Evolutionary conservation across 2,329 filamentous ascomycete species (phyloP).

Genomic region (Fusarium coffeatum): DNA sequence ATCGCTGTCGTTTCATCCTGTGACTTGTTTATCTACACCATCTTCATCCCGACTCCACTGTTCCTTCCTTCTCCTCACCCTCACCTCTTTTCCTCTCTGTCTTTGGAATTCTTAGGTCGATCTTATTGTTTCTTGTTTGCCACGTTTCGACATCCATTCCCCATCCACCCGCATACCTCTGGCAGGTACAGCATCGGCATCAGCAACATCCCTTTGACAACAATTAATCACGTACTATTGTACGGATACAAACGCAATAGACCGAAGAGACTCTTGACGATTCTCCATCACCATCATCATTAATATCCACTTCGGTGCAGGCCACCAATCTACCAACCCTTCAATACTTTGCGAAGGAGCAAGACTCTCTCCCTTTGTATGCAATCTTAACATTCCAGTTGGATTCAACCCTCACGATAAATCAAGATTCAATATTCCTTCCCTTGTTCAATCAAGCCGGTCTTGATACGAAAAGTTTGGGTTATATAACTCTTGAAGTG

Average conservation of each 20-base stretch:
- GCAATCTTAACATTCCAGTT: constrained; percentile 41
- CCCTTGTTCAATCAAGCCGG: constrained; percentile 42
- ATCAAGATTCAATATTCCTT: constrained; percentile 40
- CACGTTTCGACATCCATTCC: constrained; percentile 34
- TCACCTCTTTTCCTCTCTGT: neutral
- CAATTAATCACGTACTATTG: constrained; percentile 23
- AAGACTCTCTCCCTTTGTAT: constrained; percentile 44
- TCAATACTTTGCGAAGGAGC: constrained; percentile 39
- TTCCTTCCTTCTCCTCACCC: neutral
- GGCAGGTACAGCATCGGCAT: constrained; percentile 32
- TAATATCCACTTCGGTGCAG: constrained; percentile 34
- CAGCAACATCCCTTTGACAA: constrained; percentile 32
- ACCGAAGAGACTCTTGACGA: constrained; percentile 33
- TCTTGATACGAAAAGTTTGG: constrained; percentile 35
- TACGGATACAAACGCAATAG: neutral
- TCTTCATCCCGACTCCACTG: constrained; percentile 27
- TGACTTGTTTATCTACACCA: constrained; percentile 14
- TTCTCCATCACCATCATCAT: constrained; percentile 20
- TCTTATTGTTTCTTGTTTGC: constrained; percentile 34
- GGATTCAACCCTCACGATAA: constrained; percentile 28
- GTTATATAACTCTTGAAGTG: constrained; percentile 34
- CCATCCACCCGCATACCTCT: constrained; percentile 35
- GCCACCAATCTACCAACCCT: constrained; percentile 32
- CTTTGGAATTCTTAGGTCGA: constrained; percentile 35
- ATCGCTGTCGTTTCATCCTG: constrained; percentile 36